phyloP scores from a whole-genome alignment of 208 protist species.

The Balamuthia mandrillaris region DNA sequence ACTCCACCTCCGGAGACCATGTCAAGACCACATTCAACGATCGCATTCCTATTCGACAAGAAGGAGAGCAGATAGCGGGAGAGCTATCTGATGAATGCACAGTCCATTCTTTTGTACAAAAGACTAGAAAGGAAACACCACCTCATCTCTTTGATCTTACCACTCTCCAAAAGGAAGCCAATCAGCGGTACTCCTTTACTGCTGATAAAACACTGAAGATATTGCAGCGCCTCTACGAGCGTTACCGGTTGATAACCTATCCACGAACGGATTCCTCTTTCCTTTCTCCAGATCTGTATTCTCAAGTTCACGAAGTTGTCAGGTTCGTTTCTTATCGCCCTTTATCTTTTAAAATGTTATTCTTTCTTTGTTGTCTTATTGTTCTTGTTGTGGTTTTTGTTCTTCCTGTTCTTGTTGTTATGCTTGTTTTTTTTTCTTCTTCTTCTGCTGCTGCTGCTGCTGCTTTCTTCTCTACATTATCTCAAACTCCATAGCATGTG shows the following conservation, averaged over 20 bases:
- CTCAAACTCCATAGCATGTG: no score
- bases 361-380: not conserved
- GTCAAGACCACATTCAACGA: no score
- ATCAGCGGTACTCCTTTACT: not conserved
- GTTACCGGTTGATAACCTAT: conserved; percentile 33
- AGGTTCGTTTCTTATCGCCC: not conserved
- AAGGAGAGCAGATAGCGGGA: not conserved
- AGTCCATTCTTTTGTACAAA: conserved; percentile 5
- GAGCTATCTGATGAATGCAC: not conserved
- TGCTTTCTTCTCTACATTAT: no score
- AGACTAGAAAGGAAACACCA: conserved; percentile 6
- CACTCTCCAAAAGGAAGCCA: conserved; percentile 10
- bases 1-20: no score
- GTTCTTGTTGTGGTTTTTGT: not conserved
- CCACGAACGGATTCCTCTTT: conserved; percentile 22
- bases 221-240: conserved; percentile 27
- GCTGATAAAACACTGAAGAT: conserved; percentile 12
- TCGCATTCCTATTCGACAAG: not conserved
- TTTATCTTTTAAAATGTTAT: not conserved
- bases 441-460: no score
- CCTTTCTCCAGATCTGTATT: not conserved
- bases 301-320: not conserved
- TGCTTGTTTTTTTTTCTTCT: not conserved
- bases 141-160: conserved; percentile 36
- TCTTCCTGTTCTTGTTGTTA: no score